A percentile compares a stretch with the other conserved stretches of the same genome.
Evolutionary conservation across 108 stramenopile genomes (phyloP).

Genomic region (Nannochloropsis gaditana): DNA sequence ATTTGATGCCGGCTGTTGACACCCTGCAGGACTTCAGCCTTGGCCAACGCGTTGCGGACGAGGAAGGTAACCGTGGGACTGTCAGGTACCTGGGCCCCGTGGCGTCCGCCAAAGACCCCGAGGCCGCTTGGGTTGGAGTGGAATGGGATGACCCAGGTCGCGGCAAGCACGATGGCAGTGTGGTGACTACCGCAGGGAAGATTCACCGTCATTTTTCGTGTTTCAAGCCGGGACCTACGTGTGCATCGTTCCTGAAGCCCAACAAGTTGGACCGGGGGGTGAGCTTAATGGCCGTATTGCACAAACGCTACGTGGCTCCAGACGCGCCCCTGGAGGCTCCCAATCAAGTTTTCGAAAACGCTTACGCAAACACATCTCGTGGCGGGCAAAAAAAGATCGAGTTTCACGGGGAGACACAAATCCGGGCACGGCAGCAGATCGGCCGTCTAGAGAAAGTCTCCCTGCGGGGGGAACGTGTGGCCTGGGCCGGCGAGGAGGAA

Average conservation of each 20-base stretch:
- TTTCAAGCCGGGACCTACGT: neutral
- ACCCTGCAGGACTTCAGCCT: neutral
- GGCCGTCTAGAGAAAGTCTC: slow-evolving; percentile 18
- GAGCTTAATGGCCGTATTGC: slow-evolving; percentile 15
- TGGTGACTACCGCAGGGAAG: slow-evolving; percentile 20
- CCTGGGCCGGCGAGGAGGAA: neutral
- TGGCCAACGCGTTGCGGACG: slow-evolving; percentile 33
- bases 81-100: slow-evolving; percentile 55
- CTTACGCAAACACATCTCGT: slow-evolving; percentile 23
- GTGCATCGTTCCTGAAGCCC: slow-evolving; percentile 48
- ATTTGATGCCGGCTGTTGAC: neutral
- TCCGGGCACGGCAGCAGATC: slow-evolving; percentile 36
- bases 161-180: slow-evolving; percentile 52
- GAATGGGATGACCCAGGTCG: slow-evolving; percentile 46
- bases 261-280: slow-evolving; percentile 20
- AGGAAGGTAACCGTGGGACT: slow-evolving; percentile 39
- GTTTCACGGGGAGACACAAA: slow-evolving; percentile 32
- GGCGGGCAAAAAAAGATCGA: slow-evolving; percentile 32
- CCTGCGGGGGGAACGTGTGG: slow-evolving; percentile 5
- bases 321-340: slow-evolving; percentile 27
- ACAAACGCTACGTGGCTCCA: neutral
- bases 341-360: slow-evolving; percentile 11
- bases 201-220: slow-evolving; percentile 37
- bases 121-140: slow-evolving; percentile 43
- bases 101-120: slow-evolving; percentile 37